phyloP scores from a whole-genome alignment of 495 filamentous ascomycete species.

The Aspergillus sclerotiicarbonarius region DNA sequence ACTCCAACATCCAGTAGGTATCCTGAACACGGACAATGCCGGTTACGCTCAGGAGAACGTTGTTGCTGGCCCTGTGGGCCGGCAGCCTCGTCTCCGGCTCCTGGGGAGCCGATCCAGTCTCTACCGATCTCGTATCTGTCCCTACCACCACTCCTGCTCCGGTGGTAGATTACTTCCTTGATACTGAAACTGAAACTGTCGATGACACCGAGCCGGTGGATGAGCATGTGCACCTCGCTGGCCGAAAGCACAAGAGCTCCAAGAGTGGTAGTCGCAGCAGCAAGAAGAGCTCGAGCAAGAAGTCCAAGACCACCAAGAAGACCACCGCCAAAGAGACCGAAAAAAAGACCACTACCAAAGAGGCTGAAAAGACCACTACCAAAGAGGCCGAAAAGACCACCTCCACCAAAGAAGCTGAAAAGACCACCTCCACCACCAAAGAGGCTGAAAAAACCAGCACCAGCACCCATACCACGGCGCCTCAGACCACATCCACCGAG shows the following conservation, averaged over 20 bases:
- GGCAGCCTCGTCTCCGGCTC: background rate
- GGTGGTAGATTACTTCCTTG: background rate
- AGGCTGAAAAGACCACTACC: background rate
- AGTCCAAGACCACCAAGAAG: background rate
- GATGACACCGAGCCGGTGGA: background rate
- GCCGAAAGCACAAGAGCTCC: background rate
- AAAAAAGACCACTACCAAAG: background rate
- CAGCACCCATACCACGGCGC: too few relatives aligned
- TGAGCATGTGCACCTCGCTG: background rate
- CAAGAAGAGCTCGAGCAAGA: background rate
- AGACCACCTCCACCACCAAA: background rate
- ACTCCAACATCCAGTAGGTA: background rate
- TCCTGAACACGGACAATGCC: background rate
- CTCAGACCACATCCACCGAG: too few relatives aligned
- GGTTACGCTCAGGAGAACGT: background rate
- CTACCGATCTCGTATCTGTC: background rate
- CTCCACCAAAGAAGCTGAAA: background rate
- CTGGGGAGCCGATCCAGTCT: background rate
- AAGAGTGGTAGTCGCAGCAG: background rate
- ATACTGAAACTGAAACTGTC: background rate
- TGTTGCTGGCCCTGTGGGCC: background rate
- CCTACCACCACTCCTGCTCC: background rate
- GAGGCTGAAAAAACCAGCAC: too few relatives aligned
- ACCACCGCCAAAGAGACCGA: background rate
- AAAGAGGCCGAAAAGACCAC: background rate